These are phyloP conservation scores for Heterobasidion irregulare DNA, from an alignment of 1,284 basidiomycete species.

Conservation along the genomic window DNA sequence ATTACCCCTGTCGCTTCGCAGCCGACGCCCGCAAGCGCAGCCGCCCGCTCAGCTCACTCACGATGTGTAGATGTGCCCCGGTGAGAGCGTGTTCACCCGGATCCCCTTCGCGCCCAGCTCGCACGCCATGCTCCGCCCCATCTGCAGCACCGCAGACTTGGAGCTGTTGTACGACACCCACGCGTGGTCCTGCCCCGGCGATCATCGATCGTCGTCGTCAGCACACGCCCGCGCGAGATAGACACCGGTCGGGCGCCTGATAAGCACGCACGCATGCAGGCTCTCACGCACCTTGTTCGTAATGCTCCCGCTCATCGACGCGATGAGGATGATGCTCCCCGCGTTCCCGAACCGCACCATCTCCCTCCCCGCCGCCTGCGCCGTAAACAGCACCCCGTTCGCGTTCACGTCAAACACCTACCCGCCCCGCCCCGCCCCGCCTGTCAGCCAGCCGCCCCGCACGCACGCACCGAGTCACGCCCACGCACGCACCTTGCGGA, in stretches of 20 bases:
- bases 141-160: slow-evolving; percentile 78
- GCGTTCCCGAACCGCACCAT: slow-evolving; percentile 64
- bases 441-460: neutral
- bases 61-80: slow-evolving; percentile 71
- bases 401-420: slow-evolving; percentile 73
- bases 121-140: slow-evolving; percentile 78
- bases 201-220: too few species aligned
- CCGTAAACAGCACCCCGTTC: slow-evolving; percentile 70
- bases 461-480: neutral
- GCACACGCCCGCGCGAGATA: neutral
- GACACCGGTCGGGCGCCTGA: neutral
- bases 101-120: slow-evolving; percentile 69
- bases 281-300: slow-evolving; percentile 57
- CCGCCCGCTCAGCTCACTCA: slow-evolving; percentile 26
- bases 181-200: slow-evolving; percentile 44
- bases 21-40: neutral
- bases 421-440: neutral
- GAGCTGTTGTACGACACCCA: slow-evolving; percentile 79
- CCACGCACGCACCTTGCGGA: slow-evolving; percentile 44
- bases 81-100: slow-evolving; percentile 70
- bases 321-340: slow-evolving; percentile 79
- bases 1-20: neutral
- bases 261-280: neutral
- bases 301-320: slow-evolving; percentile 82
- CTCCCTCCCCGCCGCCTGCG: slow-evolving; percentile 72